Evolutionary conservation across 768 basidiomycete genomes (phyloP), one percentile per base, ranked within the genome.

Genomic region (Kwoniella botswanensis): DNA sequence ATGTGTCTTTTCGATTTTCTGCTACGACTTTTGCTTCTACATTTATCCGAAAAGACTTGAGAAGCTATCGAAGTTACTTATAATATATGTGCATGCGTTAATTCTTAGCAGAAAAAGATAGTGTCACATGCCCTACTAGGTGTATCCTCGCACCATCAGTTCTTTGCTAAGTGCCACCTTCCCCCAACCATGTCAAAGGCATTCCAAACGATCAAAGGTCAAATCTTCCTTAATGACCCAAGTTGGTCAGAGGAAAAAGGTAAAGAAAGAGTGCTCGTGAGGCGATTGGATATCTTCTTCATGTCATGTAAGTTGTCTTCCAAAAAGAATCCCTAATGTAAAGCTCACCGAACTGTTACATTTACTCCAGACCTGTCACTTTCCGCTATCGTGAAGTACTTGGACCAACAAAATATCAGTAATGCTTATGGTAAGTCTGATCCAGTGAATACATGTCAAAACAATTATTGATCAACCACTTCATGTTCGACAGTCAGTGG

Each of bases 221-320:
- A 35, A n/a, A 58, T 63, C 21, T 63, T 63, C 44, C 62, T 63
- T 12, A 63, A 63, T 22, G 62, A 63, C 22, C 62, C 62, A 24
- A 26, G 13, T 4, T 58, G 57, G 62, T 63, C 62, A 11, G 62
- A 63, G 24, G 62, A 63, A 44, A 63, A 63, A 52, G 50, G 62
- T 29, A n/a, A 29, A 63, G 52, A 65, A 11, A 44, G 41, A 26
- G 54, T 56, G 2, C 43, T 67, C 5, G 65, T 67, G 9, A 43
- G 65, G 22, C 22, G 65, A 67, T 44, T 67, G 35, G 65, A 67
- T 35, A 18, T 67, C 21, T 67, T 67, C 44, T 54, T 67, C 56
- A 67, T 67, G 65, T 43, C 56, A 11, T 67, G 42, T 58, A 52
- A 42, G 44, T n/a, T 9, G 13, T 13, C 13, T 10, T 58, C 3